Evolutionary conservation across 225 moss, liverwort and hornwort species (phyloP).

Genomic region (Polytrichum commune): DNA sequence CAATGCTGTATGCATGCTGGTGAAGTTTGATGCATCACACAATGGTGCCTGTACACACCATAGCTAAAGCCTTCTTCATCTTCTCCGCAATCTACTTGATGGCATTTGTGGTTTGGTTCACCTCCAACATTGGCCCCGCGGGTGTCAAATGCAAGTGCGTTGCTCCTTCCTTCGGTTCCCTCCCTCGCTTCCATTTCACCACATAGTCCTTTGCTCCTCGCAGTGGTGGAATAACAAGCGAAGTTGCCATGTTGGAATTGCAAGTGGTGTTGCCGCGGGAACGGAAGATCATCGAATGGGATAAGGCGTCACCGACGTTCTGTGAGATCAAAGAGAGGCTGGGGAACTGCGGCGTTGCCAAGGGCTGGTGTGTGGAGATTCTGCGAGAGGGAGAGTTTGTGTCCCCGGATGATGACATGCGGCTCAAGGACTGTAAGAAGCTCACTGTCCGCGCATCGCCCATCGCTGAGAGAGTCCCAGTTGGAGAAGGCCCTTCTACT

Average conservation of each 20-base stretch:
- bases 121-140: conserved; percentile 13
- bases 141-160: conserved; percentile 24
- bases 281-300: conserved; percentile 43
- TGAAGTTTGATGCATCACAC: too few relatives aligned
- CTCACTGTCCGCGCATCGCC: conserved; percentile 34
- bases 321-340: conserved; percentile 45
- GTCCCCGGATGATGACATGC: conserved; percentile 34
- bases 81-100: conserved; percentile 21
- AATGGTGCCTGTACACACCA: conserved; percentile 13
- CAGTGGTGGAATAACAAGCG: too few relatives aligned
- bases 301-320: conserved; percentile 44
- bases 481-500: conserved; percentile 3
- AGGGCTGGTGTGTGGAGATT: conserved; percentile 50
- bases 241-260: conserved; percentile 32
- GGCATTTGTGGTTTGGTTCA: conserved; percentile 31
- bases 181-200: conserved; percentile 23
- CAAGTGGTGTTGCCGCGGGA: conserved; percentile 42
- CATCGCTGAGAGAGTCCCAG: conserved; percentile 13
- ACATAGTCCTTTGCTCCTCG: too few relatives aligned
- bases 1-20: too few relatives aligned
- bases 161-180: conserved; percentile 8
- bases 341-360: conserved; percentile 36
- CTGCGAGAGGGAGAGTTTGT: conserved; percentile 38
- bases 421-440: conserved; percentile 35
- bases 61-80: conserved; percentile 19